These are phyloP conservation scores for Chrysophaeum taylorii DNA, from an alignment of 352 stramenopile genomes.

Conservation along the genomic window DNA sequence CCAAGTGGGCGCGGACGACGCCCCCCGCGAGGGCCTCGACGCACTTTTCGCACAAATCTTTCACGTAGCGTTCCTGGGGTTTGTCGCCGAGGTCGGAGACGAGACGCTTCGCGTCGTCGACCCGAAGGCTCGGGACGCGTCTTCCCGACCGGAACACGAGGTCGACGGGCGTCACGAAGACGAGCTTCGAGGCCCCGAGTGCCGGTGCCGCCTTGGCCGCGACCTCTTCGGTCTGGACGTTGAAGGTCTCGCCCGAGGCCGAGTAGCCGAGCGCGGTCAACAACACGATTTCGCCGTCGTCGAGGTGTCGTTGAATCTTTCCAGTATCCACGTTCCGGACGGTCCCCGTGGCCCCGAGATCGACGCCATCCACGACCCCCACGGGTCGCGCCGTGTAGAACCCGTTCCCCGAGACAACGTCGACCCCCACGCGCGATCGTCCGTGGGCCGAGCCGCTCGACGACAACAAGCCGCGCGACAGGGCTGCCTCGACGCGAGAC, in stretches of 20 bases:
- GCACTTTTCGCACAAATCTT: no score
- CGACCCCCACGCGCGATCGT: slow-evolving; percentile 43
- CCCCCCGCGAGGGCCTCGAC: slow-evolving; percentile 51
- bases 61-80: no score
- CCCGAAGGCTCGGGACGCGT: slow-evolving; percentile 44
- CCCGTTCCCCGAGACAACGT: slow-evolving; percentile 83
- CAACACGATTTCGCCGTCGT: slow-evolving; percentile 85
- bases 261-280: slow-evolving; percentile 89
- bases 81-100: slow-evolving; percentile 5
- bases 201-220: slow-evolving; percentile 46
- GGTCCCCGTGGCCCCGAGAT: slow-evolving; percentile 76
- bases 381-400: slow-evolving; percentile 77
- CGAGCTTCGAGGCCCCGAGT: slow-evolving; percentile 55
- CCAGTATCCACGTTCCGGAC: slow-evolving; percentile 81
- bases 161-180: slow-evolving; percentile 54
- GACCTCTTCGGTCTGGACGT: slow-evolving; percentile 60
- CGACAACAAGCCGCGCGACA: slow-evolving; percentile 54
- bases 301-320: slow-evolving; percentile 74
- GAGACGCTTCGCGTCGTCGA: slow-evolving; percentile 49
- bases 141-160: no score
- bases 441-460: neutral
- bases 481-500: slow-evolving; percentile 66
- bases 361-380: slow-evolving; percentile 52
- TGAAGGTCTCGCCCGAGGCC: slow-evolving; percentile 80
- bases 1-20: slow-evolving; percentile 59